phyloP scores from a whole-genome alignment of 352 stramenopile species.

The Blastocystis sp. region DNA sequence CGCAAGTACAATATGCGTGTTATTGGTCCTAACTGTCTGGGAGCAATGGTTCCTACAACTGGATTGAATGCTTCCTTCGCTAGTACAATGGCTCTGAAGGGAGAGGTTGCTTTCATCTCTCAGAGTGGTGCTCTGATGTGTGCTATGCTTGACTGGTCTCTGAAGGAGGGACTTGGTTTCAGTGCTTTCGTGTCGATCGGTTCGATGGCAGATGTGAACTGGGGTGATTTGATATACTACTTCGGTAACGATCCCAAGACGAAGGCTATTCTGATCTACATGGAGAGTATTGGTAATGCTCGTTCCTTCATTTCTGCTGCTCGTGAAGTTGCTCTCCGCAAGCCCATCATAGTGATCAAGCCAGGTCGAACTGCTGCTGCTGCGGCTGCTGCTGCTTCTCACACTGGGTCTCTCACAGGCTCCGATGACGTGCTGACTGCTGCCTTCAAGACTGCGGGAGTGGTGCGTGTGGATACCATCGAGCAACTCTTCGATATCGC shows the following conservation, averaged over 20 bases:
- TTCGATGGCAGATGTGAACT: constrained; percentile 71
- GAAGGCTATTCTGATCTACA: constrained; percentile 73
- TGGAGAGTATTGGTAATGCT: constrained; percentile 72
- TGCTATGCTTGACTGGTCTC: constrained; percentile 71
- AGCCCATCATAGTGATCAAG: constrained; percentile 73
- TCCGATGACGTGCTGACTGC: constrained; percentile 71
- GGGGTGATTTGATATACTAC: constrained; percentile 72
- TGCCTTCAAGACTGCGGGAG: constrained; percentile 71
- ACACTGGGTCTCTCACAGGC: constrained; percentile 71
- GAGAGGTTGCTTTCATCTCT: constrained; percentile 71
- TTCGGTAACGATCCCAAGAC: constrained; percentile 72
- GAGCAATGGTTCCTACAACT: constrained; percentile 71
- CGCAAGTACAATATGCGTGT: constrained; percentile 70
- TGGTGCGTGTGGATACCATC: constrained; percentile 72
- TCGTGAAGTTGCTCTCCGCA: constrained; percentile 71
- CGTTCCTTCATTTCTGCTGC: constrained; percentile 71
- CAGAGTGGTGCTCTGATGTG: constrained; percentile 72
- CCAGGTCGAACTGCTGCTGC: constrained; percentile 70
- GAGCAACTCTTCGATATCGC: constrained; percentile 72
- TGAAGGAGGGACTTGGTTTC: constrained; percentile 72
- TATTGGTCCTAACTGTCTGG: constrained; percentile 72
- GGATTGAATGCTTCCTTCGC: constrained; percentile 72
- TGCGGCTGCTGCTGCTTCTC: constrained; percentile 70
- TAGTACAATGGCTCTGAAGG: constrained; percentile 70
- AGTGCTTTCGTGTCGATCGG: constrained; percentile 71